Percentiles rank a stretch among this genome's conserved stretches.
These are phyloP conservation scores for Pseudogymnoascus sp. DNA, from an alignment of 2,329 filamentous ascomycete species.

Conservation along the genomic window DNA sequence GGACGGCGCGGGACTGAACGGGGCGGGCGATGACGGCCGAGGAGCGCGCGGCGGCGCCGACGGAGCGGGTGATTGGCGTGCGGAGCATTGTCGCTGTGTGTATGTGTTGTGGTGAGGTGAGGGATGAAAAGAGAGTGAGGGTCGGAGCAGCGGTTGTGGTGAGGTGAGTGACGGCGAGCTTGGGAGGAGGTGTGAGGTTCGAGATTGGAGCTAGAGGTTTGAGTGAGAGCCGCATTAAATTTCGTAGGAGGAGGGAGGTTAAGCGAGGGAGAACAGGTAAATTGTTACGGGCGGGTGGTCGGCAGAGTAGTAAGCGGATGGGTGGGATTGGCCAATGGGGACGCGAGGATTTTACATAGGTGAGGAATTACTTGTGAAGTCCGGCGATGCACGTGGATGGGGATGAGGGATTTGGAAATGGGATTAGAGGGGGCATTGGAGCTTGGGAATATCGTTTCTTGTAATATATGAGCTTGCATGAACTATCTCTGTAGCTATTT, in stretches of 20 bases:
- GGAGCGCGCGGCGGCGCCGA: conserved; percentile 37
- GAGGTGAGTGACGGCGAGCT: not conserved
- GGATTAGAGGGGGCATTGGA: not conserved
- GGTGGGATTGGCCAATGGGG: conserved; percentile 2
- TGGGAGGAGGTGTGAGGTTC: not conserved
- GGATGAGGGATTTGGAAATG: not conserved
- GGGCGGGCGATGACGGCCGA: conserved; percentile 3
- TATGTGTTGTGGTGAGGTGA: conserved; percentile 9
- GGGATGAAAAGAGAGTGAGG: conserved; percentile 11
- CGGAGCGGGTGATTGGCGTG: conserved; percentile 37
- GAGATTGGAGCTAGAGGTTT: conserved; percentile 8
- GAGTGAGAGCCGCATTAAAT: conserved; percentile 7
- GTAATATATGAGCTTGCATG: not conserved
- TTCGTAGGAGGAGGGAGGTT: conserved; percentile 7
- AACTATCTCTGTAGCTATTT: not conserved
- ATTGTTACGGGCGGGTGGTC: not conserved
- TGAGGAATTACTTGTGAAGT: not conserved
- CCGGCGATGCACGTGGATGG: not conserved
- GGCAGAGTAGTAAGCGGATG: not conserved
- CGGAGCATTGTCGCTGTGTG: conserved; percentile 18
- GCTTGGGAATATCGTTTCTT: not conserved
- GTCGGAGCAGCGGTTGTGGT: not conserved
- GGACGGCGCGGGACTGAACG: conserved; percentile 42
- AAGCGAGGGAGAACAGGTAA: conserved; percentile 8
- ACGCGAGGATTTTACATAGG: not conserved